Conservation (phyloP, 129 eudicot genomes). For the Arctium lappa region DNA sequence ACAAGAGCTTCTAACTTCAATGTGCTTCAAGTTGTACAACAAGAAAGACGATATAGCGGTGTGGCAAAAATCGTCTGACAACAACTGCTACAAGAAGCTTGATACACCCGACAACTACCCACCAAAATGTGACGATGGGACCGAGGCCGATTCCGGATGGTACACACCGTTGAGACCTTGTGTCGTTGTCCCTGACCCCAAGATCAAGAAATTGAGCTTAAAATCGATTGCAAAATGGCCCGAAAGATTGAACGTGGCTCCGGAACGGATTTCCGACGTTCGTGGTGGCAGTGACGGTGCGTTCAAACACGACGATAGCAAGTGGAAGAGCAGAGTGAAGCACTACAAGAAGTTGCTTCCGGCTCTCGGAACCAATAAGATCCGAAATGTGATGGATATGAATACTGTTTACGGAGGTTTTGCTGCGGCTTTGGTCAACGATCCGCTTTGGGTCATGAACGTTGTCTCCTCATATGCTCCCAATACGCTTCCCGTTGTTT, state of each 20-base stretch:
- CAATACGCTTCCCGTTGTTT: slow-evolving; percentile 83
- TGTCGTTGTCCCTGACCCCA: slow-evolving; percentile 69
- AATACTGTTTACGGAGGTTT: slow-evolving; percentile 90
- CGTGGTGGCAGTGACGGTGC: slow-evolving; percentile 88
- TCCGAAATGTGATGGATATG: slow-evolving; percentile 96
- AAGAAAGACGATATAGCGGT: slow-evolving; percentile 94
- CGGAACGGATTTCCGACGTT: slow-evolving; percentile 72
- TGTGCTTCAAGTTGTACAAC: slow-evolving; percentile 89
- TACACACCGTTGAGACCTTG: slow-evolving; percentile 93
- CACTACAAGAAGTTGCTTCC: slow-evolving; percentile 90
- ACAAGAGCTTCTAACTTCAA: slow-evolving; percentile 72
- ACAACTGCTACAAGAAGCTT: slow-evolving; percentile 75
- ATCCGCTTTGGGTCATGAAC: slow-evolving; percentile 97
- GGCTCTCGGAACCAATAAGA: slow-evolving; percentile 74
- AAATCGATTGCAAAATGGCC: slow-evolving; percentile 84
- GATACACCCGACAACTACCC: slow-evolving; percentile 79
- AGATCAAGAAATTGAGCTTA: slow-evolving; percentile 47
- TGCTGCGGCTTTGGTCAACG: slow-evolving; percentile 71
- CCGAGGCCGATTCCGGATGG: slow-evolving; percentile 95
- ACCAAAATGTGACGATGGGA: slow-evolving; percentile 90
- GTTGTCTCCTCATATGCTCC: slow-evolving; percentile 87
- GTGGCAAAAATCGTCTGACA: slow-evolving; percentile 81
- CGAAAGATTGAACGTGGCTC: slow-evolving; percentile 60
- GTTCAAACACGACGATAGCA: slow-evolving; percentile 72
- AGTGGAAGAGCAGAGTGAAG: slow-evolving; percentile 83